Base-by-base conservation (phyloP, 192 early-diverging fungal genomes). In the Chytriomyces hyalinus region DNA sequence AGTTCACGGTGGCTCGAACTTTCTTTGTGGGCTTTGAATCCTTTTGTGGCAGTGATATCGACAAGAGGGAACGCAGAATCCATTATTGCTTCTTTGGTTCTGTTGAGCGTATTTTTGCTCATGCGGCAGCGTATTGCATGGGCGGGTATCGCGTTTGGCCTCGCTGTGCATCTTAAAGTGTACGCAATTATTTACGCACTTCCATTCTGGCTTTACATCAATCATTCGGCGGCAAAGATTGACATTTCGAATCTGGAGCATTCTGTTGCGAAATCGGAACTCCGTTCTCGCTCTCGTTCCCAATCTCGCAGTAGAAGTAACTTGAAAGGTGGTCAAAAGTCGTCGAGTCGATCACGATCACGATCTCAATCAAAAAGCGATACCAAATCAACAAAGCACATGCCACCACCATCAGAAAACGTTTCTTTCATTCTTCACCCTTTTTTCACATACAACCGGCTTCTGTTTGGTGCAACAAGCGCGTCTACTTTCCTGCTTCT, bases 121-220 rank as follows among this genome's bases (percentile, higher is more conserved):
- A 65, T 51, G 48, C 13, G 53, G 5, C 15, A 67, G n/a, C 59
- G 71, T 6, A 43, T 59, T 44, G 48, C 43, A 10, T 20, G 77
- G 4, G 78, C 62, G 17, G 88, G 93, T 61, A 82, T 90, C 20
- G 57, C 94, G 48, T 97, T 94, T 86, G 98, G 98, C 6, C 78
- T 96, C 7, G 86, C 94, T 6, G 97, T 99, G 28, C 98, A 99
- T 81, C 90, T 98, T 59, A 99, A 99, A 79, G 95, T 98, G 9
- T 99, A 98, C 82, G 97, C 98, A 2, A 87, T 97, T 65, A 92
- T 99, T n/a, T 96, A 98, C 77, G 93, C 93, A 5, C 75, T 97
- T 0, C 94, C 96, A 1, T 69, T 99, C 44, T 84, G 95, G 80
- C 81, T 93, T 15, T 79, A 8, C 45, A 73, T 79, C 43, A 64